Conservation (phyloP, 2,329 filamentous ascomycete species). For the Chrysosporium keratinophilum region DNA sequence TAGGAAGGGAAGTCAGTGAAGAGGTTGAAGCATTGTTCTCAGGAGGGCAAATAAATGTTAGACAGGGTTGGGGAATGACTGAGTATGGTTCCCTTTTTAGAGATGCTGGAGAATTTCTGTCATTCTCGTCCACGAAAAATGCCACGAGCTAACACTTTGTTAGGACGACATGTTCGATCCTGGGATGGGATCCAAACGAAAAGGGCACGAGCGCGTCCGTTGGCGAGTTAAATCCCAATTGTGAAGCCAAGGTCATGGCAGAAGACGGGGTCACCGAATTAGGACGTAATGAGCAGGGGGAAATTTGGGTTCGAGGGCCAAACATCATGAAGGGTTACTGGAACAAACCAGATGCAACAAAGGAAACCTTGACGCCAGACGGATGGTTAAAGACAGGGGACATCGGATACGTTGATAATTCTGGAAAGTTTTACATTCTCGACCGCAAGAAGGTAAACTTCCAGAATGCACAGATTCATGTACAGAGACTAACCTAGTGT, state of each 20-base stretch:
- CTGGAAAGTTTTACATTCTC: constrained; percentile 54
- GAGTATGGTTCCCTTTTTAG: constrained; percentile 37
- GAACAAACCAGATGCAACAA: constrained; percentile 57
- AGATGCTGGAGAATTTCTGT: too few relatives aligned
- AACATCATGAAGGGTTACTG: constrained; percentile 70
- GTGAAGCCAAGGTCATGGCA: constrained; percentile 56
- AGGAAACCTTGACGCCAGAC: constrained; percentile 50
- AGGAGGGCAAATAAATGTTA: constrained; percentile 41
- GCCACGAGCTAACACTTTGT: neutral
- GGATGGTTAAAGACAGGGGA: constrained; percentile 66
- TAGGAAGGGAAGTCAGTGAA: constrained; percentile 46
- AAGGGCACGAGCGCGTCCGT: constrained; percentile 43
- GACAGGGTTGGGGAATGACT: constrained; percentile 83
- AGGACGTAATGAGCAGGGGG: constrained; percentile 49
- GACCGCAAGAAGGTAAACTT: constrained; percentile 57
- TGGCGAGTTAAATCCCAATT: constrained; percentile 60
- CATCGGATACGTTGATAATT: constrained; percentile 51
- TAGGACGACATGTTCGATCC: constrained; percentile 55
- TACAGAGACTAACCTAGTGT: neutral
- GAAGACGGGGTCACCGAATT: constrained; percentile 39
- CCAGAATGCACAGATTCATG: neutral
- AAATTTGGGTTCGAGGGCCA: constrained; percentile 63
- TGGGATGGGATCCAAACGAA: constrained; percentile 52
- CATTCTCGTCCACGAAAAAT: neutral
- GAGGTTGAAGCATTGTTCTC: constrained; percentile 52